Percentiles rank a stretch among this genome's conserved stretches.
Conservation (phyloP, 2,329 filamentous ascomycete species). For the Talaromyces sp. region DNA sequence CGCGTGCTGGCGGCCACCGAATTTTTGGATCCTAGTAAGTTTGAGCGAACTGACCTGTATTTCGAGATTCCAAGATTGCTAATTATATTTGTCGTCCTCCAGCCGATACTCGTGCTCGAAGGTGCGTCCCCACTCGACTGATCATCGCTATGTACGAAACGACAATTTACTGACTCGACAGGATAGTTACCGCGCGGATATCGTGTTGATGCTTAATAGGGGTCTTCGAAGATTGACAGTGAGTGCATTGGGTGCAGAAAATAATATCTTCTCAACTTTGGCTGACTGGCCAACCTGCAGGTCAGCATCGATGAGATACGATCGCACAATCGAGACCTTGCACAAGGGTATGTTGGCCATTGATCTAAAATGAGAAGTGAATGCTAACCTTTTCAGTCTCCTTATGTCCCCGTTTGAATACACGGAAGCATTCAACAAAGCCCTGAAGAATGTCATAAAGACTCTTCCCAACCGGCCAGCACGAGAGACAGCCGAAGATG, state of each 20-base stretch:
- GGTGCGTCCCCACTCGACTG: constrained; percentile 34
- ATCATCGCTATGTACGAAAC: background rate
- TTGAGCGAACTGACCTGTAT: background rate
- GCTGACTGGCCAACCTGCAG: constrained; percentile 24
- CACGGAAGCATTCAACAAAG: constrained; percentile 80
- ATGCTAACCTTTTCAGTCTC: constrained; percentile 26
- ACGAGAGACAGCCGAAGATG: constrained; percentile 72
- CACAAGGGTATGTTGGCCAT: constrained; percentile 53
- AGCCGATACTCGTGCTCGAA: constrained; percentile 58
- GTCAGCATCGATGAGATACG: constrained; percentile 89
- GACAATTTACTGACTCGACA: background rate
- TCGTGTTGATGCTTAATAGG: constrained; percentile 70
- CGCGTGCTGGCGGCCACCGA: constrained; percentile 84
- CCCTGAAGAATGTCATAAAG: constrained; percentile 82
- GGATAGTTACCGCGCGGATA: constrained; percentile 82
- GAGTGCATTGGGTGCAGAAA: constrained; percentile 22
- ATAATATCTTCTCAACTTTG: background rate
- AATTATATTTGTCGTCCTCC: constrained; percentile 18
- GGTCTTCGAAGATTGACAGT: constrained; percentile 57
- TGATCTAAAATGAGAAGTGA: background rate
- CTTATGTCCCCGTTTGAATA: constrained; percentile 86
- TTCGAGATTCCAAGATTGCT: background rate
- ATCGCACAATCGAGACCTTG: constrained; percentile 78
- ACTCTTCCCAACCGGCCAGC: constrained; percentile 72
- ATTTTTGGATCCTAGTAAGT: constrained; percentile 87